phyloP scores from a whole-genome alignment of 345 rosid genomes.

The Acer saccharum region DNA sequence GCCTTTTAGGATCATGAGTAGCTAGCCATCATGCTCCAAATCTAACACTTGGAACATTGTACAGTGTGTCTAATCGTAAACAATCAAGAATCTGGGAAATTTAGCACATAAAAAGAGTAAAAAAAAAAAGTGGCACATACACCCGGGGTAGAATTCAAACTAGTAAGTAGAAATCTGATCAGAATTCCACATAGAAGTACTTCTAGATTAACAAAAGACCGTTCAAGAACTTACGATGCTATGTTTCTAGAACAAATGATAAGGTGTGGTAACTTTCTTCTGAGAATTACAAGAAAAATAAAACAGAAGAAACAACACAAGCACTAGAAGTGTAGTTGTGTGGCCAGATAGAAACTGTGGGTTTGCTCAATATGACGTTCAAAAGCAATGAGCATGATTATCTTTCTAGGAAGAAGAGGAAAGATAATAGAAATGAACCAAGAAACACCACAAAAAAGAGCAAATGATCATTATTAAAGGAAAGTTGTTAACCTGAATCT shows the following conservation, averaged over 20 bases:
- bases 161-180: not conserved
- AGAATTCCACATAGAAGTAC: not conserved
- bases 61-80: not conserved
- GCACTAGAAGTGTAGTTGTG: not conserved
- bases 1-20: not conserved
- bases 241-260: not conserved
- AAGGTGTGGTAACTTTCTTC: not conserved
- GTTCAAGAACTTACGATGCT: not conserved
- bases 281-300: not conserved
- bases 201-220: not conserved
- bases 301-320: not conserved
- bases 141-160: not conserved
- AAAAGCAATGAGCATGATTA: not conserved
- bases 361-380: not conserved
- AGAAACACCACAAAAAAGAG: slow-evolving; percentile 2
- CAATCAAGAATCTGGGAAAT: not conserved
- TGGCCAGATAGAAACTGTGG: not conserved
- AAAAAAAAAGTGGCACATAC: not conserved
- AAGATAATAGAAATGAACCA: not conserved
- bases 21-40: not conserved
- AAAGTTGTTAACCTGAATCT: slow-evolving; percentile 68
- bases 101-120: not conserved
- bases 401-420: not conserved
- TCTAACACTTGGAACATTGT: not conserved
- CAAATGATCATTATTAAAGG: not conserved